These are phyloP conservation scores for Berberis vulgaris DNA, from an alignment of 164 flowering plant genomes.

Conservation along the genomic window DNA sequence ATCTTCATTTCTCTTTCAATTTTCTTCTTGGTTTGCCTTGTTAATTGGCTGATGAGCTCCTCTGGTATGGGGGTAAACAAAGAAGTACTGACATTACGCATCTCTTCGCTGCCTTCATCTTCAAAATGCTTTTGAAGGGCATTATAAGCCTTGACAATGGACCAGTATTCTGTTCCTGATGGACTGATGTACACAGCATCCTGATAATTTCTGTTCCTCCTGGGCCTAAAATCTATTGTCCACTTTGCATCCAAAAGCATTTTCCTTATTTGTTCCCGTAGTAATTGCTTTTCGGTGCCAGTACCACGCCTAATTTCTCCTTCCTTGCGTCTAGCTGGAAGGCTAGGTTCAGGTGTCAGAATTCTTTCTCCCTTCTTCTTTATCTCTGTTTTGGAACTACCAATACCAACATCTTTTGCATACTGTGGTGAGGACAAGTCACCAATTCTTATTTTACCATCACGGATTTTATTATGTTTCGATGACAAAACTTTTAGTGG, in stretches of 20 bases:
- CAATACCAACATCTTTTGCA: conserved; percentile 14
- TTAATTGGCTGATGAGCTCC: conserved; percentile 55
- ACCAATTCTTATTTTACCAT: conserved; percentile 29
- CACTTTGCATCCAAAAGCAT: conserved; percentile 62
- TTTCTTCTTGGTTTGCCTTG: conserved; percentile 67
- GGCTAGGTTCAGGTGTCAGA: conserved; percentile 18
- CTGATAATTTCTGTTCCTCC: conserved; percentile 41
- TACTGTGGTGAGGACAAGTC: conserved; percentile 25
- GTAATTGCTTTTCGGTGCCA: conserved; percentile 28
- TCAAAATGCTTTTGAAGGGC: conserved; percentile 36
- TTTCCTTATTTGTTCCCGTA: conserved; percentile 43
- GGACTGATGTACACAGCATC: conserved; percentile 74
- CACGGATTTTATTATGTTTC: conserved; percentile 21
- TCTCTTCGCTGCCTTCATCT: conserved; percentile 25
- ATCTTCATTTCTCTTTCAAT: conserved; percentile 45
- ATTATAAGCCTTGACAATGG: conserved; percentile 59
- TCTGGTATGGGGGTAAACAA: conserved; percentile 48
- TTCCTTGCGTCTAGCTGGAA: conserved; percentile 21
- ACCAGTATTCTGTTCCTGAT: conserved; percentile 61
- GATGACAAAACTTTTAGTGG: conserved; percentile 18
- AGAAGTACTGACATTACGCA: conserved; percentile 23
- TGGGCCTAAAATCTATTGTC: conserved; percentile 56
- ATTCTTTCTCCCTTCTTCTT: conserved; percentile 21
- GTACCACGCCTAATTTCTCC: conserved; percentile 14
- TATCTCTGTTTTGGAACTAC: conserved; percentile 17